Evolutionary conservation across 1,284 basidiomycete species (phyloP), one percentile per base, ranked within the genome.

Genomic region (Polyporus tsugae): DNA sequence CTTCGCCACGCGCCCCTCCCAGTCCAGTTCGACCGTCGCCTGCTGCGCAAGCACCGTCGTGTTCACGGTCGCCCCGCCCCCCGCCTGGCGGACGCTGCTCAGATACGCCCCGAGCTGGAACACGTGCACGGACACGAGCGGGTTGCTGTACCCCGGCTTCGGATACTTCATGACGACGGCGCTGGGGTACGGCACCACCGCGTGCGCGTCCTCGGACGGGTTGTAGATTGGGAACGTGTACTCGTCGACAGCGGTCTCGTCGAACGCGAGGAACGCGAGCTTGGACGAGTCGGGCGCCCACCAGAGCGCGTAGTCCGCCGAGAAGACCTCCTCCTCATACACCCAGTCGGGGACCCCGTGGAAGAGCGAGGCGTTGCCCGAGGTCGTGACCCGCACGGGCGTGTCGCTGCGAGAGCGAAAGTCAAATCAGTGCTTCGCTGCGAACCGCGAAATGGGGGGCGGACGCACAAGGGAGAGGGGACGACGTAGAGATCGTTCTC

Each of bases 281-380:
- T 92, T 92, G 11, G 86, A 82, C 0, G 92, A 91, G 73, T 94
- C 89, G 0, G 96, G 96, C 36, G 93, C 92, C 92, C 95, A 98
- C 96, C 96, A 99, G 7, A 97, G 83, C 0, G 96, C 91, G 62
- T 81, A 90, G 75, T 96, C 90, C 42, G 82, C 78, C 5, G 85
- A 82, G 73, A 96, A 94, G 33, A 99, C 88, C 78, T 98, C 96
- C 79, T 98, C 96, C 79, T 98, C 96, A 79, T 98, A 98, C 6
- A 97, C 96, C 95, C 97, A 99, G 79, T 98, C 96, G 0, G 96
- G 95, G 0, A 98, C 92, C 6, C 96, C 97, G 76, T 99, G 92
- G 85, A 99, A 98, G 38, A 96, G 84, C 0, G 93, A 93, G 0
- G 88, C 84, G 58, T 92, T 94, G 0, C 97, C 97, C 29, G 91